These are phyloP conservation scores for Euphorbia tirucalli DNA, from an alignment of 345 rosid species.

Conservation along the genomic window DNA sequence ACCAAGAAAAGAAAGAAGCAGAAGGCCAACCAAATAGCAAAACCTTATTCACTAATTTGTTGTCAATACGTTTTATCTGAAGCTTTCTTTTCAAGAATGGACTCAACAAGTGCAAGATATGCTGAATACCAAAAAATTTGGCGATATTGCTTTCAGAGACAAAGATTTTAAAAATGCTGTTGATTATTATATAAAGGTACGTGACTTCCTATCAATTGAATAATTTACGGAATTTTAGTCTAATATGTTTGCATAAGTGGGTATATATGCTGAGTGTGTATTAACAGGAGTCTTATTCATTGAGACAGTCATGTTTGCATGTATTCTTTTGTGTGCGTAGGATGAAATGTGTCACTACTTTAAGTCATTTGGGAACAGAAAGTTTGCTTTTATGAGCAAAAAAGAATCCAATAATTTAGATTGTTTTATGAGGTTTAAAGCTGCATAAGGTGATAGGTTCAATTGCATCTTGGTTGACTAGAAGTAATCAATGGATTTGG, in stretches of 20 bases:
- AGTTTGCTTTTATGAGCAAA: neutral
- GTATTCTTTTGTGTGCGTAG: neutral
- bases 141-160: slow-evolving; percentile 90
- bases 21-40: neutral
- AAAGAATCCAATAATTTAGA: neutral
- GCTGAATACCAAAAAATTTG: slow-evolving; percentile 86
- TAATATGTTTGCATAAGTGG: neutral
- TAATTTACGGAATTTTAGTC: neutral
- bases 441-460: neutral
- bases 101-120: slow-evolving; percentile 97
- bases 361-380: neutral
- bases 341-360: neutral
- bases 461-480: neutral
- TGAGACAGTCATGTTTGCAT: neutral
- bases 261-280: neutral
- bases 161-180: slow-evolving; percentile 89
- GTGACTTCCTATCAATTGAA: neutral
- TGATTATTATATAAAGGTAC: slow-evolving; percentile 90
- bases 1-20: neutral
- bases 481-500: neutral
- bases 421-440: neutral
- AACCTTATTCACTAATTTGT: slow-evolving; percentile 15
- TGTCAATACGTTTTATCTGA: slow-evolving; percentile 18
- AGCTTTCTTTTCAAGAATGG: slow-evolving; percentile 98
- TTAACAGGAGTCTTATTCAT: neutral